Evolutionary conservation across 2,329 filamentous ascomycete genomes (phyloP), one percentile per base, ranked within the genome.

Genomic region (Xylariaceae sp.): DNA sequence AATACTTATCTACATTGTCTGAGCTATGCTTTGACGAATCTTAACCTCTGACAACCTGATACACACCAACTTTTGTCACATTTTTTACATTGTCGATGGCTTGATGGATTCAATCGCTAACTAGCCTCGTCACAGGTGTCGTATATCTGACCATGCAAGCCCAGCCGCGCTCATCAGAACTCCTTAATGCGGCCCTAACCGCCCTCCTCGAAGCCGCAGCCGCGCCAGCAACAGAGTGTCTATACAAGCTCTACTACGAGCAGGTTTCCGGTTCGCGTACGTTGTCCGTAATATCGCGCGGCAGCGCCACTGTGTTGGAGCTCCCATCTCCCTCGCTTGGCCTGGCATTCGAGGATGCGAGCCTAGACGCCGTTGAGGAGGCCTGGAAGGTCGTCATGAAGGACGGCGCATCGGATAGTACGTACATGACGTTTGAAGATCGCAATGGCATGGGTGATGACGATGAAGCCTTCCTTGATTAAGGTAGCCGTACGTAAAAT

Each of bases 1-100:
- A 95, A 94, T 90, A 92, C 92, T 97, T 97, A 97, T 97, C 93
- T 97, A 97, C 93, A 97, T 97, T 97, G 92, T 89, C 93, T 92
- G 93, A 96, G 88, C 78, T 78, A 75, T 82, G 82, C 78, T 71
- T 88, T 96, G 92, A 95, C 86, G 92, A 94, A 82, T 82, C 81
- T 74, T 80, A 80, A 83, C 83, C 85, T 92, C 88, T 93, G 87
- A 93, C 87, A 90, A 87, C 78, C 91, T 96, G 91, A 95, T 85
- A 30, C 70, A 77, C 79, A 77, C 76, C 70, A 65, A 64, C 58
- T 37, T 63, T 56, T 63, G 51, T 44, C 68, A 58, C 62, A 51
- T 52, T 65, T 61, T 23, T 47, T 2, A 23, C 23, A 18, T 37
- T 17, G 37, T 18, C n/a, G 1, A 49, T 47, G 10, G 18, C n/a